These are phyloP conservation scores for Nakataea oryzae DNA, from an alignment of 2,329 filamentous ascomycete species.

Conservation along the genomic window DNA sequence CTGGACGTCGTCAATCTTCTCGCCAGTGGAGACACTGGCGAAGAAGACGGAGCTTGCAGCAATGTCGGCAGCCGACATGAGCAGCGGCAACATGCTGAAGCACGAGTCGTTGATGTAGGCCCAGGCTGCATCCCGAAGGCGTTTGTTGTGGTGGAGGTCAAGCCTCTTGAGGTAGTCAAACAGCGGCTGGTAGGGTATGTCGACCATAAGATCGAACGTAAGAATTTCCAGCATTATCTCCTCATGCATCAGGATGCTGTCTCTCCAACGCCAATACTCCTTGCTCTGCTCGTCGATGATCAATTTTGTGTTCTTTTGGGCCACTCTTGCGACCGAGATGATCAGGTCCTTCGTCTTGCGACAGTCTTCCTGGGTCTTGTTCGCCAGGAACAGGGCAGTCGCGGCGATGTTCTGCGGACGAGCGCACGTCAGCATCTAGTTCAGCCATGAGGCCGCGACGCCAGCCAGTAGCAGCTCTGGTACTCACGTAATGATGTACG, in stretches of 20 bases:
- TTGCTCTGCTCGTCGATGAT: slow-evolving; percentile 94
- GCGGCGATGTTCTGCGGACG: slow-evolving; percentile 64
- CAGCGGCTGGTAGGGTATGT: slow-evolving; percentile 77
- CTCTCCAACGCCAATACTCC: slow-evolving; percentile 96
- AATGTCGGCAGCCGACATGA: slow-evolving; percentile 70
- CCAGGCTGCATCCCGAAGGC: slow-evolving; percentile 39
- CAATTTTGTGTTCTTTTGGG: slow-evolving; percentile 85
- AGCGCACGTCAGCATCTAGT: neutral
- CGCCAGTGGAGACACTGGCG: slow-evolving; percentile 62
- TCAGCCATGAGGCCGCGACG: neutral
- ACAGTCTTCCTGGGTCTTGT: slow-evolving; percentile 95
- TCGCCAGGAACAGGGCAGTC: slow-evolving; percentile 84
- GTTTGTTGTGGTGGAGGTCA: slow-evolving; percentile 10
- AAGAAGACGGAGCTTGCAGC: slow-evolving; percentile 83
- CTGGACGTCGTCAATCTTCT: slow-evolving; percentile 66
- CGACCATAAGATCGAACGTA: slow-evolving; percentile 87
- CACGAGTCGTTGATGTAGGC: slow-evolving; percentile 87
- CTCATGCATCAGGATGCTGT: slow-evolving; percentile 86
- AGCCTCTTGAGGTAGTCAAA: slow-evolving; percentile 56
- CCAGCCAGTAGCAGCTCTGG: neutral
- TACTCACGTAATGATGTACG: slow-evolving; percentile 78
- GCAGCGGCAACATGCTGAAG: slow-evolving; percentile 72
- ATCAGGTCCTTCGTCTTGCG: slow-evolving; percentile 93
- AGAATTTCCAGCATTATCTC: slow-evolving; percentile 84
- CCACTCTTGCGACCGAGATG: slow-evolving; percentile 84